Percentiles rank a stretch among this genome's conserved stretches.
Evolutionary conservation across 805 yeast species (phyloP).

Genomic region (Kazachstania bromeliacearum): DNA sequence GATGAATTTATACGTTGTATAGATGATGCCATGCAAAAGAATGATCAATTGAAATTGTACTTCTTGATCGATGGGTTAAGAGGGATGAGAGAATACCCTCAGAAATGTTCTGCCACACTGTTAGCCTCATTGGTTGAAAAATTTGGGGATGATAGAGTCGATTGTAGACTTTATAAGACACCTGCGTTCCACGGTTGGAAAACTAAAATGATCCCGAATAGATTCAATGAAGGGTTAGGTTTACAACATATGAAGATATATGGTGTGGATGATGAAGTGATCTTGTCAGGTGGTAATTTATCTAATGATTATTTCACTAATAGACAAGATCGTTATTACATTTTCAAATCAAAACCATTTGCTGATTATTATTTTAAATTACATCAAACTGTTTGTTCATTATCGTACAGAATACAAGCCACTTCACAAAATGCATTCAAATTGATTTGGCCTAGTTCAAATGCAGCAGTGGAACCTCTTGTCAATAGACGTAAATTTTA

Average conservation of each 20-base stretch:
- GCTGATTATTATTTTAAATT: slow-evolving; percentile 68
- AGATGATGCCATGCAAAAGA: slow-evolving; percentile 46
- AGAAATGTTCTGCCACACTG: slow-evolving; percentile 64
- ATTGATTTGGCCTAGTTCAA: slow-evolving; percentile 66
- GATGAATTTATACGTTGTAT: slow-evolving; percentile 61
- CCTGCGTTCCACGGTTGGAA: slow-evolving; percentile 70
- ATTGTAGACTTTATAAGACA: slow-evolving; percentile 78
- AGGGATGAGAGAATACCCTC: slow-evolving; percentile 89
- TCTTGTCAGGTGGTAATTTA: slow-evolving; percentile 85
- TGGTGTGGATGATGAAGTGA: slow-evolving; percentile 85
- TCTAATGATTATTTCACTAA: slow-evolving; percentile 88
- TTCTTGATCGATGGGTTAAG: slow-evolving; percentile 80
- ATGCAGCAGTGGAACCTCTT: slow-evolving; percentile 60
- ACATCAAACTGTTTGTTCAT: slow-evolving; percentile 53
- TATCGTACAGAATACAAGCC: slow-evolving; percentile 58
- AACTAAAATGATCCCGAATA: slow-evolving; percentile 58
- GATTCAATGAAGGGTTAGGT: slow-evolving; percentile 86
- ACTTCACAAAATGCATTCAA: slow-evolving; percentile 37
- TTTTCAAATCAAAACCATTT: slow-evolving; percentile 47
- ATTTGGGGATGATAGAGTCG: slow-evolving; percentile 58
- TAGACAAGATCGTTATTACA: slow-evolving; percentile 86
- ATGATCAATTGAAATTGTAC: slow-evolving; percentile 55
- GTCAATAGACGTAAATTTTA: slow-evolving; percentile 41
- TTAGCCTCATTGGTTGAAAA: slow-evolving; percentile 56
- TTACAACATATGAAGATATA: slow-evolving; percentile 95